Percentiles rank a stretch among this genome's conserved stretches.
Evolutionary conservation across 139 green algal genomes (phyloP).

Genomic region (Coccomyxa sp.): DNA sequence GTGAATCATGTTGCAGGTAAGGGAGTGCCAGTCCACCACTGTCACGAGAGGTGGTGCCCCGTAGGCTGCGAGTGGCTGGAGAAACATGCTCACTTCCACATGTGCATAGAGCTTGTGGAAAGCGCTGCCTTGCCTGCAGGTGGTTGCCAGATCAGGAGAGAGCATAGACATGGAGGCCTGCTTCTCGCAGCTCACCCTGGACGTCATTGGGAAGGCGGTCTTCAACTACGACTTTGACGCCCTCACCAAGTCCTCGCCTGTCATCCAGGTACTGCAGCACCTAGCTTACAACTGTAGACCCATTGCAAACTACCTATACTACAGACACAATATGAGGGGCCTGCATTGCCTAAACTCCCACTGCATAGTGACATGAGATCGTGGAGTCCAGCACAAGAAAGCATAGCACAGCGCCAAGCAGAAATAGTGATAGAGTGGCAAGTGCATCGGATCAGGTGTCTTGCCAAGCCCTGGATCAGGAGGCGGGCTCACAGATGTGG

Average conservation of each 20-base stretch:
- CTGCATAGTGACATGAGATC: not conserved
- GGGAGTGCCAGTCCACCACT: too few relatives aligned
- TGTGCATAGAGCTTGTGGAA: too few relatives aligned
- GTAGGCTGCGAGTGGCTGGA: too few relatives aligned
- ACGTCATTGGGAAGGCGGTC: conserved; percentile 96
- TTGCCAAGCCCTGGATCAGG: not conserved
- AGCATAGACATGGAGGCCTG: conserved; percentile 92
- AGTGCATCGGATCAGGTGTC: not conserved
- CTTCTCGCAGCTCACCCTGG: conserved; percentile 95
- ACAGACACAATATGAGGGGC: too few relatives aligned
- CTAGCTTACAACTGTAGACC: too few relatives aligned
- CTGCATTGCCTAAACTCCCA: too few relatives aligned
- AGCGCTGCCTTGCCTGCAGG: not conserved
- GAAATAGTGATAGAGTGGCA: too few relatives aligned
- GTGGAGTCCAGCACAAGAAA: not conserved
- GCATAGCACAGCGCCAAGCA: too few relatives aligned
- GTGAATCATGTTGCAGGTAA: too few relatives aligned
- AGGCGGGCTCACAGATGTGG: not conserved
- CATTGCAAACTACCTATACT: too few relatives aligned
- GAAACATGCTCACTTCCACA: too few relatives aligned
- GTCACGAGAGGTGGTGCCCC: too few relatives aligned
- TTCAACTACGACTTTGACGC: conserved; percentile 99
- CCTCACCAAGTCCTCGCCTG: conserved; percentile 68
- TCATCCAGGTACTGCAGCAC: conserved; percentile 66
- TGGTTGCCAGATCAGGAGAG: conserved; percentile 12